Evolutionary conservation across 495 filamentous ascomycete genomes (phyloP).

Genomic region (Penicillium maclennaniae): DNA sequence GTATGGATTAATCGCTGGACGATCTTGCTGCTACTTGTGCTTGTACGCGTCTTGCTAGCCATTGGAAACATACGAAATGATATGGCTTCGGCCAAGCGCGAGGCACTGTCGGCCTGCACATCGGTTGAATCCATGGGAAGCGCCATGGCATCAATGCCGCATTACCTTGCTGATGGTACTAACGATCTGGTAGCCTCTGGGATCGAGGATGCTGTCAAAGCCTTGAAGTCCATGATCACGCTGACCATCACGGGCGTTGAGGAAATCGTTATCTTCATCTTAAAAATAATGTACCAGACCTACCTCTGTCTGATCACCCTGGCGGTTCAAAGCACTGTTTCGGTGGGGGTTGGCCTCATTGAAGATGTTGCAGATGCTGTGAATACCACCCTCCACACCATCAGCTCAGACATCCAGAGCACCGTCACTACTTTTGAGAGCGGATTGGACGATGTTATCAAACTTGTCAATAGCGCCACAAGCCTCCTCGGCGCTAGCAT

Average conservation of each 20-base stretch:
- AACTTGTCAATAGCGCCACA: conserved; percentile 37
- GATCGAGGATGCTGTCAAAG: conserved; percentile 73
- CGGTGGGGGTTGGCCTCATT: conserved; percentile 62
- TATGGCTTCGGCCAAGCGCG: conserved; percentile 66
- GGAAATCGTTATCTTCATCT: conserved; percentile 81
- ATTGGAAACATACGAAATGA: conserved; percentile 64
- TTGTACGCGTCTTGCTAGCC: conserved; percentile 75
- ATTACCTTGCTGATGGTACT: conserved; percentile 83
- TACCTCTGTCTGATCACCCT: conserved; percentile 84
- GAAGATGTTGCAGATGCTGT: conserved; percentile 68
- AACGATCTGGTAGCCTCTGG: conserved; percentile 77
- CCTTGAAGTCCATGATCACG: conserved; percentile 67
- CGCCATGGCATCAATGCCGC: conserved; percentile 94
- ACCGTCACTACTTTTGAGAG: conserved; percentile 54
- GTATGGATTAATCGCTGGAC: conserved; percentile 98
- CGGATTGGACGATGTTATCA: conserved; percentile 56
- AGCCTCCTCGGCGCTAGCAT: conserved; percentile 32
- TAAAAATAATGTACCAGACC: conserved; percentile 83
- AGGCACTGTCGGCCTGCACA: conserved; percentile 85
- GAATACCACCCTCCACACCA: conserved; percentile 64
- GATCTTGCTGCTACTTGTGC: conserved; percentile 76
- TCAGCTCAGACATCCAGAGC: conserved; percentile 59
- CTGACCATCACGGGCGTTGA: conserved; percentile 80
- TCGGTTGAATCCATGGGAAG: conserved; percentile 92
- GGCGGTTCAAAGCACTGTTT: conserved; percentile 70